Evolutionary conservation across 2,329 filamentous ascomycete genomes (phyloP).

Genomic region (Cercospora sesami): DNA sequence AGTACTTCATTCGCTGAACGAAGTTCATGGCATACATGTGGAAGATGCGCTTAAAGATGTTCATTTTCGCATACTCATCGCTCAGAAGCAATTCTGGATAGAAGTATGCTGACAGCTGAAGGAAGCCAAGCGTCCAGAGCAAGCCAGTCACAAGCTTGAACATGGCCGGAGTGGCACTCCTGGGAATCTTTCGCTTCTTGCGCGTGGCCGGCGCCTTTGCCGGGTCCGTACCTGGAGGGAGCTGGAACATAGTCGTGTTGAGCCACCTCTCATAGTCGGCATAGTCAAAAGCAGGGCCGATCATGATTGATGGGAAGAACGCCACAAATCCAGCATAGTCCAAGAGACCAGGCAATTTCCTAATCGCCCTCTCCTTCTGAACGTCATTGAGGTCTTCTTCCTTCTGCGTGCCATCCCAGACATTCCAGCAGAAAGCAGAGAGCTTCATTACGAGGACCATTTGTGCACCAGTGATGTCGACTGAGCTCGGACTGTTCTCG

Average conservation of each 20-base stretch:
- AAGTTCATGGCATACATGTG: slow-evolving; percentile 81
- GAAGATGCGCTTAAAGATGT: slow-evolving; percentile 72
- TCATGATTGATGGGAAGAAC: slow-evolving; percentile 90
- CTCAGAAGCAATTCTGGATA: slow-evolving; percentile 62
- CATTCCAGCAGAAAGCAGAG: slow-evolving; percentile 95
- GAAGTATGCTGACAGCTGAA: slow-evolving; percentile 70
- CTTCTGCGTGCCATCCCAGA: slow-evolving; percentile 84
- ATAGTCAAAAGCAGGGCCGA: slow-evolving; percentile 90
- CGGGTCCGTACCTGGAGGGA: slow-evolving; percentile 77
- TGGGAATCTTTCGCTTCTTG: slow-evolving; percentile 87
- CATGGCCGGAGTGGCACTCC: slow-evolving; percentile 81
- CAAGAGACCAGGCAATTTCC: slow-evolving; percentile 69
- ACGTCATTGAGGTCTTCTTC: slow-evolving; percentile 78
- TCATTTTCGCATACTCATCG: slow-evolving; percentile 66
- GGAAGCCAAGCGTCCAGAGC: slow-evolving; percentile 75
- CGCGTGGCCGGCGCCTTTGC: slow-evolving; percentile 80
- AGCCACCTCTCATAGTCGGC: slow-evolving; percentile 91
- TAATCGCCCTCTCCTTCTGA: slow-evolving; percentile 79
- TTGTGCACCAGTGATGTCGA: slow-evolving; percentile 92
- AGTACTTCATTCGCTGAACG: slow-evolving; percentile 86
- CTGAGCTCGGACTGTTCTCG: slow-evolving; percentile 60
- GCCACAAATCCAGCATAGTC: slow-evolving; percentile 89
- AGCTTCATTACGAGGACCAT: slow-evolving; percentile 99
- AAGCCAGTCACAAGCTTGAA: slow-evolving; percentile 73
- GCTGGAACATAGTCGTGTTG: slow-evolving; percentile 89